A percentile compares a stretch with the other conserved stretches of the same genome.
Evolutionary conservation across 306 rosid species (phyloP).

Genomic region (Medicago arabica): DNA sequence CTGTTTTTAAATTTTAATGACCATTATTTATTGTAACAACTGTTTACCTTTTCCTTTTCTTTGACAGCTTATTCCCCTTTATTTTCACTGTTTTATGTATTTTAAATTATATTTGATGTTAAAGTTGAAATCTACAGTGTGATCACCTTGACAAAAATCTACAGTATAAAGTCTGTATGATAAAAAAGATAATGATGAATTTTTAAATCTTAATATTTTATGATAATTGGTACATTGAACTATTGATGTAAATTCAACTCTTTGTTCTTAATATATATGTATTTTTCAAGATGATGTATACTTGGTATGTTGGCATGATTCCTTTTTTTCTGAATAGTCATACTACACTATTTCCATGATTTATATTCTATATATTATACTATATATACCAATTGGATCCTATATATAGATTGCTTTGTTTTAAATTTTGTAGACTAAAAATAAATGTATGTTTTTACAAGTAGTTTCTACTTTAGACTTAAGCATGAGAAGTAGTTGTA

Average conservation of each 20-base stretch:
- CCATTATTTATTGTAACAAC: constrained; percentile 11
- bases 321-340: constrained; percentile 36
- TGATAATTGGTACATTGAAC: background rate
- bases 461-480: constrained; percentile 63
- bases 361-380: background rate
- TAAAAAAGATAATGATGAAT: constrained; percentile 8
- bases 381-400: background rate
- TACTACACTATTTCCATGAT: constrained; percentile 1
- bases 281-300: constrained; percentile 3
- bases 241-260: too few species aligned
- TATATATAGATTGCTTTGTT: constrained; percentile 22
- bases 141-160: constrained; percentile 43
- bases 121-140: constrained; percentile 57
- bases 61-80: constrained; percentile 28
- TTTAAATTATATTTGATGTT: constrained; percentile 15
- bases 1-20: constrained; percentile 10
- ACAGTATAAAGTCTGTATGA: constrained; percentile 49
- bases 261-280: too few species aligned
- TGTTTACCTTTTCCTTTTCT: constrained; percentile 38
- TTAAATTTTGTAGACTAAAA: constrained; percentile 39
- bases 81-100: constrained; percentile 15
- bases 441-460: constrained; percentile 49
- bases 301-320: constrained; percentile 4
- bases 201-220: constrained; percentile 23
- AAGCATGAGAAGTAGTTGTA: constrained; percentile 69